phyloP scores from a whole-genome alignment of 179 eudicot species.

The Silene noctiflora region DNA sequence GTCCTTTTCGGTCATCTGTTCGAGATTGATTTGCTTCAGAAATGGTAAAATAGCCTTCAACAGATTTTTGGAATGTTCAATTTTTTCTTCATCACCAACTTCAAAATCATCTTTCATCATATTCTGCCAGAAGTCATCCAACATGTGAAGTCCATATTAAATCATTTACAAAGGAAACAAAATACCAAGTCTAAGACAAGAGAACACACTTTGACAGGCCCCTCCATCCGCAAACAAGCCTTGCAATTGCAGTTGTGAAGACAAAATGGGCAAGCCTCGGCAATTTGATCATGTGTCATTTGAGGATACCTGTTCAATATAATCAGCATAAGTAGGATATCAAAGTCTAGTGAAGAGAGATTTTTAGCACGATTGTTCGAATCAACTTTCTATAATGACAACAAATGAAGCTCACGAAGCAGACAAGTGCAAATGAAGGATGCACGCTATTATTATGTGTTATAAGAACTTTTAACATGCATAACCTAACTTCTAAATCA shows the following conservation, averaged over 20 bases:
- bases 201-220: conserved; percentile 27
- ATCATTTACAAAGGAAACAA: background rate
- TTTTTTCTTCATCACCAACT: conserved; percentile 28
- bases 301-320: conserved; percentile 51
- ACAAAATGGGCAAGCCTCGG: conserved; percentile 60
- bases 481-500: background rate
- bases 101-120: conserved; percentile 13
- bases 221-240: conserved; percentile 53
- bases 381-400: background rate
- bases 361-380: background rate
- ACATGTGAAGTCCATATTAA: background rate
- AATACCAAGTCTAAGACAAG: background rate
- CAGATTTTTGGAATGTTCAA: conserved; percentile 33
- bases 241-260: conserved; percentile 67
- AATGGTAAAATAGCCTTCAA: conserved; percentile 48
- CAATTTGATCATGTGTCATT: conserved; percentile 44
- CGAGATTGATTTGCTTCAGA: conserved; percentile 46
- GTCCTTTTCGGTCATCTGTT: conserved; percentile 48
- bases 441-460: background rate
- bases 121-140: conserved; percentile 20
- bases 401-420: background rate
- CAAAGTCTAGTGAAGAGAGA: background rate
- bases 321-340: background rate
- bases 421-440: background rate
- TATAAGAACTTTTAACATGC: background rate